Percentiles rank a stretch among this genome's conserved stretches.
These are phyloP conservation scores for Mrakia frigida DNA, from an alignment of 768 basidiomycete species.

Conservation along the genomic window DNA sequence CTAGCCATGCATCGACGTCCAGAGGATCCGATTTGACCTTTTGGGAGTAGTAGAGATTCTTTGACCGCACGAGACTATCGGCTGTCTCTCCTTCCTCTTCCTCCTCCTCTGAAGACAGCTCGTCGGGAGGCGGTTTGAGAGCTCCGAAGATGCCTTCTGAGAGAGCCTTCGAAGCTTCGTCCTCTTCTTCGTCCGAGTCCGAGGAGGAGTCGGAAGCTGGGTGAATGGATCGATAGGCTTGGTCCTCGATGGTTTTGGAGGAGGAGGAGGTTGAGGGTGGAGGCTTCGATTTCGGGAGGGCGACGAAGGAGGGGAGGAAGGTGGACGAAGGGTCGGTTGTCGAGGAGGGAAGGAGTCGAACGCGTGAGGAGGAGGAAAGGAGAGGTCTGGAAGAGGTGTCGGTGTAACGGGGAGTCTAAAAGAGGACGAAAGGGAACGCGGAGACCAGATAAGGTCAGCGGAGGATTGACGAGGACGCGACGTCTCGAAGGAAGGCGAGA, in stretches of 20 bases:
- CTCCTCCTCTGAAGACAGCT: constrained; percentile 27
- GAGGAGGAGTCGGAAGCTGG: constrained; percentile 15
- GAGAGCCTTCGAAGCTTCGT: constrained; percentile 35
- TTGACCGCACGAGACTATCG: constrained; percentile 34
- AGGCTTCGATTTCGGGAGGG: background rate
- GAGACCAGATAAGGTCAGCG: background rate
- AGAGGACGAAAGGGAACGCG: background rate
- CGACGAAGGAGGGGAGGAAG: constrained; percentile 11
- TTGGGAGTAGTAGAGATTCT: constrained; percentile 38
- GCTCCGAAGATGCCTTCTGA: constrained; percentile 37
- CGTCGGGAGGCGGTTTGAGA: constrained; percentile 22
- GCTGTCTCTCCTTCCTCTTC: constrained; percentile 38
- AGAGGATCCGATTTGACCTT: constrained; percentile 37
- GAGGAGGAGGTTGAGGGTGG: background rate
- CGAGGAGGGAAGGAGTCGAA: background rate
- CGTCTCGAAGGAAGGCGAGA: background rate
- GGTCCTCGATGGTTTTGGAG: background rate
- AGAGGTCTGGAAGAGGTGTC: background rate
- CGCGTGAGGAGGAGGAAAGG: background rate
- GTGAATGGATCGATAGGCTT: constrained; percentile 13
- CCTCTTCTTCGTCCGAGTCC: constrained; percentile 26
- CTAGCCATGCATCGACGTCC: constrained; percentile 42
- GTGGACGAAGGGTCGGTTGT: background rate
- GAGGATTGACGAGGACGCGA: background rate
- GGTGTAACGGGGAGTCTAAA: background rate